Evolutionary conservation across 2,329 filamentous ascomycete species (phyloP).

Genomic region (Paracoccidioides brasiliensis): DNA sequence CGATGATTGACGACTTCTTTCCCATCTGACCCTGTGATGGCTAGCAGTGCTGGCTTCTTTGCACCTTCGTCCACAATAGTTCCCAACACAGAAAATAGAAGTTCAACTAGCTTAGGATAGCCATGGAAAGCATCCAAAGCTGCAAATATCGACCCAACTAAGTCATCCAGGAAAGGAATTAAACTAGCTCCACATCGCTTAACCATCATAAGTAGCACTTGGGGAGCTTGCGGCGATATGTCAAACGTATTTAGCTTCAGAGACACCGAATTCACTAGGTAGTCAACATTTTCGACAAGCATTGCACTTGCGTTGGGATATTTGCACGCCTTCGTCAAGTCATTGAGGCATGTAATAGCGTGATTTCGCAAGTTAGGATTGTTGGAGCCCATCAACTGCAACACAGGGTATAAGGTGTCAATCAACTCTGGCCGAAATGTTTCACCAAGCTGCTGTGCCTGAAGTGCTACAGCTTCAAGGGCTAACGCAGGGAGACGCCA

Average conservation of each 20-base stretch:
- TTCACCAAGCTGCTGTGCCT: constrained; percentile 51
- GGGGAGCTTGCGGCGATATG: constrained; percentile 78
- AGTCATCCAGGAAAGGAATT: constrained; percentile 80
- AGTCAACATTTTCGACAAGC: constrained; percentile 85
- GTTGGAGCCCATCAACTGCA: constrained; percentile 69
- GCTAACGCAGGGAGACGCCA: constrained; percentile 68
- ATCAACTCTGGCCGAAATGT: constrained; percentile 76
- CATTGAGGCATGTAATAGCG: constrained; percentile 70
- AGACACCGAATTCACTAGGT: constrained; percentile 86
- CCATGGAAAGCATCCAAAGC: constrained; percentile 93
- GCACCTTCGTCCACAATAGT: constrained; percentile 75
- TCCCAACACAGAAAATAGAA: constrained; percentile 67
- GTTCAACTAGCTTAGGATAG: constrained; percentile 73
- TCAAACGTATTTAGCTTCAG: constrained; percentile 84
- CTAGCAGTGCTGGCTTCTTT: constrained; percentile 38
- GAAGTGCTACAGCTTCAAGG: constrained; percentile 65
- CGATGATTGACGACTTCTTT: constrained; percentile 15
- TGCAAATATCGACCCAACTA: constrained; percentile 80
- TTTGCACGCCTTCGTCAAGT: constrained; percentile 59
- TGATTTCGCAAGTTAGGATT: constrained; percentile 59
- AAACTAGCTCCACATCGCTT: constrained; percentile 67
- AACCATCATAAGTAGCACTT: constrained; percentile 91
- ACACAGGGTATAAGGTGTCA: constrained; percentile 80
- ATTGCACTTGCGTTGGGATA: constrained; percentile 64
- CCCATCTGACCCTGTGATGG: constrained; percentile 25